Evolutionary conservation across 768 basidiomycete genomes (phyloP), one percentile per base, ranked within the genome.

Genomic region (Hypholoma sublateritium): DNA sequence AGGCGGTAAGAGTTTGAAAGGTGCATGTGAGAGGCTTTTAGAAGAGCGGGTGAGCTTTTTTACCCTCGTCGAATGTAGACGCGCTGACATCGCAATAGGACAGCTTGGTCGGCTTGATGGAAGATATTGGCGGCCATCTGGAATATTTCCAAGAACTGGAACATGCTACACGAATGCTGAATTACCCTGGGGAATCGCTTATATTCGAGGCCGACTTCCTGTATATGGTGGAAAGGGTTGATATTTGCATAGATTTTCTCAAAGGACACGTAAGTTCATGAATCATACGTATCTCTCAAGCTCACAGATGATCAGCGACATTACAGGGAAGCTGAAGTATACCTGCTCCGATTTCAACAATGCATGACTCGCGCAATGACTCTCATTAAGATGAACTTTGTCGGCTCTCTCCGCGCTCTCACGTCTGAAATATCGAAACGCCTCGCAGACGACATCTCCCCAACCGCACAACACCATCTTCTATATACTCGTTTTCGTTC

Each of bases 301-400:
- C 35, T 46, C n/a, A 51, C 52, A 22, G 12, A 50, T 24, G 11
- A 50, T 16, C 64, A 98, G 95, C 84, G 93, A 60, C 87, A 95
- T 69, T 99, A 88, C 74, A 83, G 83, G 61, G 97, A 98, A 75
- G 87, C 94, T 7, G 94, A 98, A 64, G 77, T 99, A 17, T 98
- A 97, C 70, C 77, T 97, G n/a, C 80, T 99, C 28, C 87, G 97
- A 21, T 98, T 95, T 72, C 96, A 97, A 66, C 97, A 99, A 72
- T 99, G 97, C 69, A 89, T 98, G 84, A 97, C 94, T 0, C 86
- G 97, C 24, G 91, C 93, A 9, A 98, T 98, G 96, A 98, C 95
- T 0, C 81, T 99, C 43, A 93, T 98, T 76, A 96, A 92, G 72
- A 95, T 98, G 86, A 95, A 90, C 73, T 98, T 97, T 65, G 87